Percentiles rank a stretch among this genome's conserved stretches.
Conservation (phyloP, 352 stramenopile species). For the Pythium graminicola region DNA sequence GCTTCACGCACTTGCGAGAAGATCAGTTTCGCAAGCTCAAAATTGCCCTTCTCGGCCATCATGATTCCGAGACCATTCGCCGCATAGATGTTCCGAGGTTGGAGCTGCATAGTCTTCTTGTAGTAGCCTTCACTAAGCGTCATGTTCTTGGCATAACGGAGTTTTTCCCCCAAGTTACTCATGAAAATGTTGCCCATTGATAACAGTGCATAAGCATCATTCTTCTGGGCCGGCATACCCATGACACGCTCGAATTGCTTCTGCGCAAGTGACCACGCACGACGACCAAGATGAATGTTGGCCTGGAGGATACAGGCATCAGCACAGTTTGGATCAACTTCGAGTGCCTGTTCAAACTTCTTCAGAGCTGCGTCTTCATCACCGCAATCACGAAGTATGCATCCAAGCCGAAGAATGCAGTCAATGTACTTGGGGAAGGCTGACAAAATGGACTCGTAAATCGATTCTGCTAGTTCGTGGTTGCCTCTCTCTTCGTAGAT, state of each 20-base stretch:
- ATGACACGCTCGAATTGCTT: conserved; percentile 93
- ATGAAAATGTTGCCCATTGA: conserved; percentile 98
- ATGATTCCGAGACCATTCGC: conserved; percentile 97
- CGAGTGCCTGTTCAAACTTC: conserved; percentile 91
- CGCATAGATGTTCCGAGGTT: conserved; percentile 93
- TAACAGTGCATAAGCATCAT: conserved; percentile 95
- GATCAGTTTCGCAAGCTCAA: conserved; percentile 94
- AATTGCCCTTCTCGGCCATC: conserved; percentile 96
- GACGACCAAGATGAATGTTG: conserved; percentile 94
- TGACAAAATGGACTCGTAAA: conserved; percentile 93
- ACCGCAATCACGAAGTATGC: conserved; percentile 91
- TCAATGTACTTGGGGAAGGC: conserved; percentile 94
- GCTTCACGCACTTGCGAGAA: conserved; percentile 96
- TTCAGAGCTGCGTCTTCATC: conserved; percentile 85
- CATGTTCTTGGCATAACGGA: conserved; percentile 96
- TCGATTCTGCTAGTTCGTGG: conserved; percentile 81
- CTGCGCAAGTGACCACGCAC: conserved; percentile 92
- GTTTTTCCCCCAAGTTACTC: conserved; percentile 93
- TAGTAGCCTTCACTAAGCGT: conserved; percentile 93
- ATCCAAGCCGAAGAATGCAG: conserved; percentile 90
- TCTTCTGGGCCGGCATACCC: conserved; percentile 92
- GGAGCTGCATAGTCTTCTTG: conserved; percentile 91
- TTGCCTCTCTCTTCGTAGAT: conserved; percentile 92
- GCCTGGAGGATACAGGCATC: conserved; percentile 93
- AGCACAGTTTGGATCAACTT: conserved; percentile 86